These are phyloP conservation scores for Paratrimastix pyriformis DNA, from an alignment of 78 protist genomes.

Conservation along the genomic window DNA sequence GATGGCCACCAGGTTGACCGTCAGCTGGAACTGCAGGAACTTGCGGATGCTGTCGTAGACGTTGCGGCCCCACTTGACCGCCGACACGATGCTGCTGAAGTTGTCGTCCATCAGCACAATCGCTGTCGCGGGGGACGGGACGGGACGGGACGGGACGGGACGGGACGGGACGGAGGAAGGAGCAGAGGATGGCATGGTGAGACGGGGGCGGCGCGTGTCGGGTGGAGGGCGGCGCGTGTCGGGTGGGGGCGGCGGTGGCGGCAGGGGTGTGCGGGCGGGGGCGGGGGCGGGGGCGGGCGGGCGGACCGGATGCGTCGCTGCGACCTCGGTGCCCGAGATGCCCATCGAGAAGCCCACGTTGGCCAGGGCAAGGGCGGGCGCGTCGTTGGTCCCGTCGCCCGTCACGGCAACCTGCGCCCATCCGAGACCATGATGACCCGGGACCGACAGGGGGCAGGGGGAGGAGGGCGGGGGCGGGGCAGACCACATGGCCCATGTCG, in stretches of 20 bases:
- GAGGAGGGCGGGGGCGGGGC: too few relatives aligned
- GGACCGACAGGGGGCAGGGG: too few relatives aligned
- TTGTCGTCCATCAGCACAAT: slow-evolving; percentile 83
- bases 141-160: slow-evolving; percentile 24
- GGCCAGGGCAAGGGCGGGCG: slow-evolving; percentile 72
- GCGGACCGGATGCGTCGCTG: background rate
- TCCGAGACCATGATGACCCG: too few relatives aligned
- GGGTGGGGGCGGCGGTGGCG: background rate
- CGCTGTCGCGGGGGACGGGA: slow-evolving; percentile 79
- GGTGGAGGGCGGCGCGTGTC: background rate
- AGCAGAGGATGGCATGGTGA: background rate
- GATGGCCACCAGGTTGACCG: slow-evolving; percentile 82
- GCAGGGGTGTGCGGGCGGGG: background rate
- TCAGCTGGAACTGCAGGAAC: slow-evolving; percentile 87
- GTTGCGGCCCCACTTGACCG: slow-evolving; percentile 89
- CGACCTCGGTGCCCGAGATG: slow-evolving; percentile 16
- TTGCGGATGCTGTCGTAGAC: slow-evolving; percentile 47
- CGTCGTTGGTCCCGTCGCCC: slow-evolving; percentile 83
- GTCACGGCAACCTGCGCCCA: slow-evolving; percentile 88
- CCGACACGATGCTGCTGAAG: slow-evolving; percentile 68
- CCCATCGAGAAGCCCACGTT: slow-evolving; percentile 84
- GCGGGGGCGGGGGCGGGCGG: background rate
- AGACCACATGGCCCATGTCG: slow-evolving; percentile 3
- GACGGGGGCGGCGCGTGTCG: background rate
- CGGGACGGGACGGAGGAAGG: background rate